phyloP scores from a whole-genome alignment of 305 asterid genomes.

The Stenogyne calaminthoides region DNA sequence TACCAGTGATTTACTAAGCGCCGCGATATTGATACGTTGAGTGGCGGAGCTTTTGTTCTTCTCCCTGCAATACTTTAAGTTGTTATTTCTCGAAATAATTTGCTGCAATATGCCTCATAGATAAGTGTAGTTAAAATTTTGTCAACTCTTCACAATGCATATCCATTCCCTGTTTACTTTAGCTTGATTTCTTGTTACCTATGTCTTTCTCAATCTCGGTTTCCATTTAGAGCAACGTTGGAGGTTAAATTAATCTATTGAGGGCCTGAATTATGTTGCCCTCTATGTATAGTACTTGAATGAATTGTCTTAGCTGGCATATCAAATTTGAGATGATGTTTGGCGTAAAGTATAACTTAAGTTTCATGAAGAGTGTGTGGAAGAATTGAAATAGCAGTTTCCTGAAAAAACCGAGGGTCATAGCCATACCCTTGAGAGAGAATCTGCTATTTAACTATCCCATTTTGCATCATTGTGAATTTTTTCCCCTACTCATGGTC shows the following conservation, averaged over 20 bases:
- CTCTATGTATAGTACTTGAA: slow-evolving; percentile 3
- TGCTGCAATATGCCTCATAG: slow-evolving; percentile 17
- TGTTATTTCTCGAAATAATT: not conserved
- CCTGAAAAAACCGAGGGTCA: not conserved
- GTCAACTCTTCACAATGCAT: not conserved
- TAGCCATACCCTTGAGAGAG: not conserved
- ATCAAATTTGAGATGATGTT: not conserved
- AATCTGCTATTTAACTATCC: not conserved
- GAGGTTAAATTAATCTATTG: slow-evolving; percentile 10
- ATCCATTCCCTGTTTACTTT: not conserved
- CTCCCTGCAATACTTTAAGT: not conserved
- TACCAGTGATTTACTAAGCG: slow-evolving; percentile 5
- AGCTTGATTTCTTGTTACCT: slow-evolving; percentile 14
- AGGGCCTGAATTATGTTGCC: not conserved
- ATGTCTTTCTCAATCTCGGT: not conserved
- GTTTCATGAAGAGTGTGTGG: not conserved
- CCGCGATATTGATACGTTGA: not conserved
- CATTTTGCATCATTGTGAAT: slow-evolving; percentile 3
- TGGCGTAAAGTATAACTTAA: not conserved
- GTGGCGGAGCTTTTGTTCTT: not conserved
- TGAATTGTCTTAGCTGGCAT: slow-evolving; percentile 6
- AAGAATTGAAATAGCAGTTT: not conserved
- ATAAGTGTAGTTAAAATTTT: not conserved
- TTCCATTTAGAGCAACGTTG: not conserved
- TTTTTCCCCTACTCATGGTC: not conserved